A percentile compares a stretch with the other conserved stretches of the same genome.
These are phyloP conservation scores for Solanum piurae DNA, from an alignment of 257 asterid genomes.

Conservation along the genomic window DNA sequence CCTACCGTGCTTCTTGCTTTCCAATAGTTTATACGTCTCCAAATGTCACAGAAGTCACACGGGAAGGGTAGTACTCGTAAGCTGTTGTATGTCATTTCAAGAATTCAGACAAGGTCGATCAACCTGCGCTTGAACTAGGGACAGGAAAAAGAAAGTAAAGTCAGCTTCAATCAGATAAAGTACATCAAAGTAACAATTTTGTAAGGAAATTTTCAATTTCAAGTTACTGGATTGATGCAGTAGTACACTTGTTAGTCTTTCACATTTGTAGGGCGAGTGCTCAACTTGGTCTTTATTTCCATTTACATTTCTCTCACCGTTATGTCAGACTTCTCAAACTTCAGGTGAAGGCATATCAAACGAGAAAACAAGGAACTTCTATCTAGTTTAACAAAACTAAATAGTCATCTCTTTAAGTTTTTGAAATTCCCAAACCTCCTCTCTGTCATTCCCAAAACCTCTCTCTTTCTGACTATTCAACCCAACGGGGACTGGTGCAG, in stretches of 20 bases:
- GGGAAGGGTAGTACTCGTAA: background rate
- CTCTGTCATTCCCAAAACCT: background rate
- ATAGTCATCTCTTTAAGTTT: background rate
- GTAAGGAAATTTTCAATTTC: background rate
- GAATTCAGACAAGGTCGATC: conserved; percentile 18
- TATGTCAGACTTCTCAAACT: background rate
- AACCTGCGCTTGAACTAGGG: conserved; percentile 29
- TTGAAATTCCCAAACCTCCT: background rate
- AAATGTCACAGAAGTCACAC: background rate
- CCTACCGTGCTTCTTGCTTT: background rate
- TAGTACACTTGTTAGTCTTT: background rate
- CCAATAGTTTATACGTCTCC: background rate
- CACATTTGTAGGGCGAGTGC: background rate
- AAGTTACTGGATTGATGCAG: background rate
- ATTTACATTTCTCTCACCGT: background rate
- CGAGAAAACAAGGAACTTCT: background rate
- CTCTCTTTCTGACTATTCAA: background rate
- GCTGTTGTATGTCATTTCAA: background rate
- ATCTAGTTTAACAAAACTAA: background rate
- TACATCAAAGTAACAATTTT: background rate
- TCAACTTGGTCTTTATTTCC: background rate
- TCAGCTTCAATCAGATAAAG: background rate
- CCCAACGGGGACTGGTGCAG: background rate
- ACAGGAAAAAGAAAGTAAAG: background rate
- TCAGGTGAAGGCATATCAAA: background rate